phyloP scores from a whole-genome alignment of 176 grass and related monocot species.

The Aegilops tauschii region DNA sequence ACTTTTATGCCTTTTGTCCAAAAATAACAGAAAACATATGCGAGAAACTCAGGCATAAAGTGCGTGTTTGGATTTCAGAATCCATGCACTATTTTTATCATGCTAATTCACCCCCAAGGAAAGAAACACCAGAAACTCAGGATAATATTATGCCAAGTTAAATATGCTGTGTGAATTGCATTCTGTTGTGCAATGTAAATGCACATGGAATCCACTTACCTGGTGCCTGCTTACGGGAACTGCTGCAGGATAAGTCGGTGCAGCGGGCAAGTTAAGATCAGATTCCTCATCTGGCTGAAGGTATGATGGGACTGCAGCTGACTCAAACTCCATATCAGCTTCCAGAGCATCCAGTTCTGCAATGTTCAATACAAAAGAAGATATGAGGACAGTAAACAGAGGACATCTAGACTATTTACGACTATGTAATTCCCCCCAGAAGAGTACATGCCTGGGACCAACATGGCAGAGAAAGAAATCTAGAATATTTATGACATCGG shows the following conservation, averaged over 20 bases:
- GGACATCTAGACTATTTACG: not conserved
- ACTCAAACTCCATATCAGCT: slow-evolving; percentile 81
- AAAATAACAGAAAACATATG: not conserved
- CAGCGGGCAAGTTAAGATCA: slow-evolving; percentile 69
- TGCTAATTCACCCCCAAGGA: not conserved
- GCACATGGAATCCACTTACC: slow-evolving; percentile 27
- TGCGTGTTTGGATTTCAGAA: not conserved
- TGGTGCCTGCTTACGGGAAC: slow-evolving; percentile 38
- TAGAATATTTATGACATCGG: not conserved
- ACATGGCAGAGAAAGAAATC: not conserved
- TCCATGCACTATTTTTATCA: not conserved
- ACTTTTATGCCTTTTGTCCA: too few species aligned
- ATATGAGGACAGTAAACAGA: not conserved
- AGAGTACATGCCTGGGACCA: not conserved
- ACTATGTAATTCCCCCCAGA: not conserved
- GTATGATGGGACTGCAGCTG: slow-evolving; percentile 78
- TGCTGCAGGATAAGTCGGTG: slow-evolving; percentile 58
- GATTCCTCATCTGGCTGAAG: slow-evolving; percentile 83
- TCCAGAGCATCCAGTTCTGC: slow-evolving; percentile 92
- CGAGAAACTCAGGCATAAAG: not conserved
- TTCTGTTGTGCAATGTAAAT: not conserved
- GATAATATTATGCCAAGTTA: not conserved
- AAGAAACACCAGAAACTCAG: not conserved
- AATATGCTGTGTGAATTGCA: not conserved
- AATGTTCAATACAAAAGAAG: slow-evolving; percentile 3